A percentile compares a stretch with the other conserved stretches of the same genome.
phyloP scores from a whole-genome alignment of 768 basidiomycete species.

The Infundibulicybe gibba region DNA sequence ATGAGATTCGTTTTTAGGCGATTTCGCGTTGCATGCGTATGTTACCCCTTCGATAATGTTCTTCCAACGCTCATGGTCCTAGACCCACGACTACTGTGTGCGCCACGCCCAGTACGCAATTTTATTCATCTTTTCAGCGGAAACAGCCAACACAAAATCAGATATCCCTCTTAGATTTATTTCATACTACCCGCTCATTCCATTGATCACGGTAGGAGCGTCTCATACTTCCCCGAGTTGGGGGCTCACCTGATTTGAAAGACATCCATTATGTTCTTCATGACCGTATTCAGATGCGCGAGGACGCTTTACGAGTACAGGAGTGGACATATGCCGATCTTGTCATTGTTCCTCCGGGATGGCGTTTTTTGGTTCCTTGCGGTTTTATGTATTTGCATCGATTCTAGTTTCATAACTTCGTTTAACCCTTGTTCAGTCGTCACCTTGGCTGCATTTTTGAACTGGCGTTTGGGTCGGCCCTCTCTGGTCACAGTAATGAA shows the following conservation, averaged over 20 bases:
- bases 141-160: too few relatives aligned
- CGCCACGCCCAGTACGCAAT: too few relatives aligned
- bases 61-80: too few relatives aligned
- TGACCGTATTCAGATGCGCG: conserved; percentile 5
- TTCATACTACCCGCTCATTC: too few relatives aligned
- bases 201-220: too few relatives aligned
- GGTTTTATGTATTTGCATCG: conserved; percentile 3
- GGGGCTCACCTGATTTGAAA: background rate
- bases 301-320: conserved; percentile 1
- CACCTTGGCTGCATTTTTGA: background rate
- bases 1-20: too few relatives aligned
- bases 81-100: too few relatives aligned
- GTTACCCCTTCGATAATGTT: too few relatives aligned
- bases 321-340: conserved; percentile 1
- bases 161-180: too few relatives aligned
- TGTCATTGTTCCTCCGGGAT: conserved; percentile 4
- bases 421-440: background rate
- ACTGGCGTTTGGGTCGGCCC: background rate
- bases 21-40: too few relatives aligned
- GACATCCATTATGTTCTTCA: conserved; percentile 3
- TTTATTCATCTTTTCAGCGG: too few relatives aligned
- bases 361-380: conserved; percentile 7
- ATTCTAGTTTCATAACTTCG: background rate
- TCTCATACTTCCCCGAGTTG: too few relatives aligned
- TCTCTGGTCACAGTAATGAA: background rate